Evolutionary conservation across 176 grass and related monocot species (phyloP).

Genomic region (Rhynchospora breviuscula): DNA sequence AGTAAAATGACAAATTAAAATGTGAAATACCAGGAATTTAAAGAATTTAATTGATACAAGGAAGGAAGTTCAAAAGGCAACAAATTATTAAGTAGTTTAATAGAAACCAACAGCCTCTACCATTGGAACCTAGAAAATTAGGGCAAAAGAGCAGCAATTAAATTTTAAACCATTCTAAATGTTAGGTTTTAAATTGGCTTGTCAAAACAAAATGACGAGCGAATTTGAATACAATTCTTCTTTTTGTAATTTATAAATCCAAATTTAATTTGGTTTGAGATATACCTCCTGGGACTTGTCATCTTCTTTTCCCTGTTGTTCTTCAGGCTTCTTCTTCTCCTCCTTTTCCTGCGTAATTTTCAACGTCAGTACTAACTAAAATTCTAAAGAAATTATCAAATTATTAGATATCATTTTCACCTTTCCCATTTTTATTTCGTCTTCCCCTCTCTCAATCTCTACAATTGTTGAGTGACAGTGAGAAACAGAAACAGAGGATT

Average conservation of each 20-base stretch:
- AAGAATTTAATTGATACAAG: no score
- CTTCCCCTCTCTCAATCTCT: neutral
- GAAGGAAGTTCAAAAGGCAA: no score
- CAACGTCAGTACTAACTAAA: neutral
- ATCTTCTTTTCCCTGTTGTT: constrained; percentile 13
- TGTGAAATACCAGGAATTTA: neutral
- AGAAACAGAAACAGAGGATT: constrained; percentile 14
- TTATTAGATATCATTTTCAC: neutral
- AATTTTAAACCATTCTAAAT: neutral
- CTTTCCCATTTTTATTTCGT: neutral
- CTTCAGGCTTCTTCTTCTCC: constrained; percentile 13
- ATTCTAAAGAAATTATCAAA: neutral
- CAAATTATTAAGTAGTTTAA: no score
- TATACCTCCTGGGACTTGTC: constrained; percentile 4
- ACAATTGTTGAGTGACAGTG: neutral
- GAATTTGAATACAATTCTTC: neutral
- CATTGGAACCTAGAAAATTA: neutral
- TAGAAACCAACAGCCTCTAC: neutral
- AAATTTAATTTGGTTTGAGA: neutral
- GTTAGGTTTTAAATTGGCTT: neutral
- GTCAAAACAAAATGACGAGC: neutral
- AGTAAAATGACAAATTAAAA: neutral
- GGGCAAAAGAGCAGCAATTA: neutral
- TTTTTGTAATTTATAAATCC: neutral
- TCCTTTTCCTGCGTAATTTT: neutral